Conservation (phyloP, 2,329 filamentous ascomycete genomes). For the Metarhizium rileyi region DNA sequence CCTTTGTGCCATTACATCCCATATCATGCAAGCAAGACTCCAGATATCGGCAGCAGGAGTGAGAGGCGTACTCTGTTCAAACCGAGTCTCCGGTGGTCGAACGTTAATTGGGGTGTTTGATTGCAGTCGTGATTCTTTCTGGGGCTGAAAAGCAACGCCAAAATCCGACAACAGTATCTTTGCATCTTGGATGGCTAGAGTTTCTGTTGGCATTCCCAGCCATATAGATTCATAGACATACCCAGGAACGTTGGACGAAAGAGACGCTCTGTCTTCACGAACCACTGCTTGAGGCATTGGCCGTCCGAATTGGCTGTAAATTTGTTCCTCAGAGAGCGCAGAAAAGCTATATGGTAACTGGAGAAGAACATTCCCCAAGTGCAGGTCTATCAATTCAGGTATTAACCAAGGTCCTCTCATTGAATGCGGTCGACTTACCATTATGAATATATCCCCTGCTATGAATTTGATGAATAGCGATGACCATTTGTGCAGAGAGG, state of each 20-base stretch:
- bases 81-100: constrained; percentile 5
- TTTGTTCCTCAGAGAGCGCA: constrained; percentile 13
- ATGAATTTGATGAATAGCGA: constrained; percentile 21
- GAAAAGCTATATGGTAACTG: constrained; percentile 12
- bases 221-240: constrained; percentile 22
- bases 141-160: constrained; percentile 23
- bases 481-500: constrained; percentile 17
- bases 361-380: constrained; percentile 25
- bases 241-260: constrained; percentile 17
- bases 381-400: constrained; percentile 17
- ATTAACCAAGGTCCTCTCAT: neutral
- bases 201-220: constrained; percentile 22
- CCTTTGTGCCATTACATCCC: no score
- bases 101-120: constrained; percentile 4
- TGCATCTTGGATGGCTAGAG: constrained; percentile 17
- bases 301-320: constrained; percentile 16
- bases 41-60: no score
- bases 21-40: no score
- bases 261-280: constrained; percentile 7
- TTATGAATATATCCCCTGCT: constrained; percentile 21
- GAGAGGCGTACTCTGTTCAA: no score
- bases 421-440: constrained; percentile 6
- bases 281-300: constrained; percentile 14
- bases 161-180: constrained; percentile 22
- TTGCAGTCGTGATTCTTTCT: constrained; percentile 12